These are phyloP conservation scores for Sparassis latifolia DNA, from an alignment of 1,284 basidiomycete species.

Conservation along the genomic window DNA sequence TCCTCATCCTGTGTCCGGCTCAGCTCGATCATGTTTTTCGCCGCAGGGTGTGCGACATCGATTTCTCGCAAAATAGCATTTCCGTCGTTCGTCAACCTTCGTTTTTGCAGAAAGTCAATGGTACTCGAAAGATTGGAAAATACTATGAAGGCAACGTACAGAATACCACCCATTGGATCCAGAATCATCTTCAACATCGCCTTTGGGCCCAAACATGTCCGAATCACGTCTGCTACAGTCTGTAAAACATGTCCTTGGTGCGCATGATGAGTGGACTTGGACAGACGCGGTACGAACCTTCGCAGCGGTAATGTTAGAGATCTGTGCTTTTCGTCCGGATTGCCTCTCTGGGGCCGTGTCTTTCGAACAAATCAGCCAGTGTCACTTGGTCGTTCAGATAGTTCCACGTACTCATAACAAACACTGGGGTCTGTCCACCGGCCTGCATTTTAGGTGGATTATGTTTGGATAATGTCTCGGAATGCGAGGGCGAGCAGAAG, in stretches of 20 bases:
- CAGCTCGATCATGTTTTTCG: slow-evolving; percentile 99
- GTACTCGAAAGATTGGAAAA: neutral
- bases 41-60: slow-evolving; percentile 96
- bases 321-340: slow-evolving; percentile 92
- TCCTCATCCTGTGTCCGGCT: slow-evolving; percentile 98
- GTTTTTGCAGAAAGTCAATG: slow-evolving; percentile 31
- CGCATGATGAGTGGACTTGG: neutral
- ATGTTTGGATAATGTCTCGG: neutral
- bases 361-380: slow-evolving; percentile 23
- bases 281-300: slow-evolving; percentile 50
- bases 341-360: slow-evolving; percentile 93
- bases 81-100: slow-evolving; percentile 85
- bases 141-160: slow-evolving; percentile 44
- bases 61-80: slow-evolving; percentile 97
- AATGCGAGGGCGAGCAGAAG: neutral
- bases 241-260: slow-evolving; percentile 22
- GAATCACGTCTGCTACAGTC: slow-evolving; percentile 98
- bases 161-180: slow-evolving; percentile 95
- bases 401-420: slow-evolving; percentile 60
- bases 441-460: slow-evolving; percentile 30
- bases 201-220: slow-evolving; percentile 96
- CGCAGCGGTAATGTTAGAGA: slow-evolving; percentile 95
- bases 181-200: slow-evolving; percentile 99
- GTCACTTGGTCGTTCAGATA: neutral
- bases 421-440: slow-evolving; percentile 61